Base-by-base conservation (phyloP, 179 eudicot species). In the Amaranthus tricolor region DNA sequence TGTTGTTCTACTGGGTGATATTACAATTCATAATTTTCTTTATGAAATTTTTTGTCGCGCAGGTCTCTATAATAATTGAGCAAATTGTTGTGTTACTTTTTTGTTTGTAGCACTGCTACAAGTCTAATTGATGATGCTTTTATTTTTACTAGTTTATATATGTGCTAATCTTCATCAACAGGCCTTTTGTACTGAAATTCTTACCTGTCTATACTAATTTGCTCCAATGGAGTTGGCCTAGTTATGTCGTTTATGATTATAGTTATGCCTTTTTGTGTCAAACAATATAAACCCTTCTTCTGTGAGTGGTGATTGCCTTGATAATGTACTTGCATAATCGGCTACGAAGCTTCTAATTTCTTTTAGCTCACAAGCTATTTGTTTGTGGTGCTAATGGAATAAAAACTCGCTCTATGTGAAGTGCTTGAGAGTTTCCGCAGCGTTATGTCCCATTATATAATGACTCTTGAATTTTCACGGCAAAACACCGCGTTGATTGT, bases 171-270 rank as follows among this genome's bases (percentile, higher is more conserved):
- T 60, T 60, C 51, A n/a, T 45, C 14, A 60, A 24, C 66, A 45
- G 8, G 8, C 75, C 75, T 72, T 72, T 14, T 47, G 5, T 13
- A 59, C 44, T 14, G 43, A 60, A 16, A 14, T 17, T 72, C 75
- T 20, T 59, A 50, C 50, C 5, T 48, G 17, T 61, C 9, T 17
- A 13, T 0, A 19, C 6, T 21, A 11, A 31, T 72, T 51, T 15
- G 4, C 47, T 58, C 40, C 40, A 31, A 31, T 2, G 40, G 40
- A 31, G 51, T 45, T 7, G 67, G 67, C 49, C 49, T 19, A 31
- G 49, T 63, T 17, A 31, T 13, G 71, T 68, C 0, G 57, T 15
- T 20, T 58, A 68, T 21, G 8, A 19, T 51, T 5, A 17, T 48
- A 59, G 7, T 8, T 58, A 19, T 58, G 21, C 62, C 11, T 17